Evolutionary conservation across 2,329 filamentous ascomycete genomes (phyloP).

Genomic region (Neoascochyta sp.): DNA sequence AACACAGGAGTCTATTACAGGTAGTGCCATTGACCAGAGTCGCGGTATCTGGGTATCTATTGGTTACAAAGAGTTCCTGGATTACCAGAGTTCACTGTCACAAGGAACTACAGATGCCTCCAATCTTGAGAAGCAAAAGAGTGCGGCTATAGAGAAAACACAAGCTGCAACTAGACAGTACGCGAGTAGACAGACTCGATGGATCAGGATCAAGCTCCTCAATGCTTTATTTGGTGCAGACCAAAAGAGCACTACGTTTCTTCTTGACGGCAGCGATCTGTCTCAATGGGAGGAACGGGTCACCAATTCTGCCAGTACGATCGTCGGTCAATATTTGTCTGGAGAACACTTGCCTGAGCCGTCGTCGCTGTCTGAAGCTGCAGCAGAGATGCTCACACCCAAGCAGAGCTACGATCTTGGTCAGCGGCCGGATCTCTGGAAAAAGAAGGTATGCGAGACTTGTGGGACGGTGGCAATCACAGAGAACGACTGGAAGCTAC

Average conservation of each 20-base stretch:
- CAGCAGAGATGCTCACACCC: slow-evolving; percentile 55
- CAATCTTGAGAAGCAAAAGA: slow-evolving; percentile 55
- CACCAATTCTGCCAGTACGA: slow-evolving; percentile 57
- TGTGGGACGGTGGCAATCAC: slow-evolving; percentile 60
- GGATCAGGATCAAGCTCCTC: slow-evolving; percentile 81
- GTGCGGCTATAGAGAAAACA: slow-evolving; percentile 65
- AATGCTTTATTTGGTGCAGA: slow-evolving; percentile 59
- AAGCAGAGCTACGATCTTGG: slow-evolving; percentile 51
- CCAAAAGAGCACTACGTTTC: slow-evolving; percentile 59
- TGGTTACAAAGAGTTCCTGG: slow-evolving; percentile 85
- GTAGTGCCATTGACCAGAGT: slow-evolving; percentile 62
- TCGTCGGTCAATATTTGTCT: slow-evolving; percentile 63
- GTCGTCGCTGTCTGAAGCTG: slow-evolving; percentile 52
- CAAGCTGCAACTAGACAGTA: slow-evolving; percentile 85
- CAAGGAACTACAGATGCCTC: slow-evolving; percentile 22
- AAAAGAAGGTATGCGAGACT: slow-evolving; percentile 62
- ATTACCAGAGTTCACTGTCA: slow-evolving; percentile 54
- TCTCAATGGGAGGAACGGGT: slow-evolving; percentile 62
- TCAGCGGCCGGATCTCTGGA: slow-evolving; percentile 45
- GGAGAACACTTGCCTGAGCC: slow-evolving; percentile 52
- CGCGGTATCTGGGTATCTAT: slow-evolving; percentile 96
- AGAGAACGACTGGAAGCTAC: slow-evolving; percentile 56
- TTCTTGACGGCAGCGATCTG: slow-evolving; percentile 76
- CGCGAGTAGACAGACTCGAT: slow-evolving; percentile 76
- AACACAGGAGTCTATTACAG: slow-evolving; percentile 43